Evolutionary conservation across 306 rosid species (phyloP).

Genomic region (Trichosanthes cucumerina): DNA sequence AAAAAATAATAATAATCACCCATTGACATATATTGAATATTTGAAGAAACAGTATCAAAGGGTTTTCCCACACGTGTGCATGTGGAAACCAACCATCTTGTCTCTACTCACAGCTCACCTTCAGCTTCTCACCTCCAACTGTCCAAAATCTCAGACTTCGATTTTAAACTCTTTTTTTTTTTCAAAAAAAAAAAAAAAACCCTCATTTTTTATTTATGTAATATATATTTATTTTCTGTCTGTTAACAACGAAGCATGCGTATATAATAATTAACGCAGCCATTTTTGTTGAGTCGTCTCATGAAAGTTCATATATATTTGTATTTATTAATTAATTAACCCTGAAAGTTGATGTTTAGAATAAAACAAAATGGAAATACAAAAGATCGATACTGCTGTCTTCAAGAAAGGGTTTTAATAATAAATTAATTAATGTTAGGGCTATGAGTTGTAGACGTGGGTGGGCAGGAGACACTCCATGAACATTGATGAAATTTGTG

Average conservation of each 20-base stretch:
- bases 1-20: no score
- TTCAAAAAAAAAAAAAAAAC: neutral
- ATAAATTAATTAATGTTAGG: neutral
- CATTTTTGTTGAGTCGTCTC: no score
- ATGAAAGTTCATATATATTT: no score
- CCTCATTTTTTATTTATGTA: neutral
- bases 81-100: constrained; percentile 10
- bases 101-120: neutral
- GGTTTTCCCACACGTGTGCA: constrained; percentile 11
- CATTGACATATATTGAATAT: neutral
- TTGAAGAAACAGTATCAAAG: neutral
- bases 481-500: constrained; percentile 19
- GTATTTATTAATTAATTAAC: neutral
- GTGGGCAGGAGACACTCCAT: constrained; percentile 28
- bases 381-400: neutral
- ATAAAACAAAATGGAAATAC: neutral
- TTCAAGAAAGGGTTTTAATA: neutral
- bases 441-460: constrained; percentile 20
- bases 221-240: neutral
- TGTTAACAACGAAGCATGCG: neutral
- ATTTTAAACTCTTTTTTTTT: neutral
- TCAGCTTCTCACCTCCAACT: neutral
- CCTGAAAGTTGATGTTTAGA: neutral
- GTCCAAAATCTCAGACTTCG: neutral
- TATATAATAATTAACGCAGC: neutral